Conservation (phyloP, 306 rosid species). For the Ochetophila trinervis region DNA sequence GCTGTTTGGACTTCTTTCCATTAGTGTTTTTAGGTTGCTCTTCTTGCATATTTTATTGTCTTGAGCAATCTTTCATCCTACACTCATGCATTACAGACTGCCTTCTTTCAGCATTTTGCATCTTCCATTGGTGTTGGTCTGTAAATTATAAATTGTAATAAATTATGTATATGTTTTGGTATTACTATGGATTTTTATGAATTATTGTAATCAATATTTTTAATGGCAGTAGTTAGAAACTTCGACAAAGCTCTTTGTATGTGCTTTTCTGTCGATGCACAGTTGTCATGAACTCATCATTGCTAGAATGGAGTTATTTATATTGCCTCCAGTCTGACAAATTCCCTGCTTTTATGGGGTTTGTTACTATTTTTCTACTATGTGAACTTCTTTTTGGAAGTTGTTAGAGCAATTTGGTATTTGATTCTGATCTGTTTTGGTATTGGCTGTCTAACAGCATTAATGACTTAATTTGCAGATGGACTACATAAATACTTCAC, state of each 20-base stretch:
- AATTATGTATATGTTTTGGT: too few species aligned
- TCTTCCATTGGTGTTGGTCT: too few species aligned
- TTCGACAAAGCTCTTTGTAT: background rate
- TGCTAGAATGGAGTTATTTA: background rate
- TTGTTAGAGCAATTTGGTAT: background rate
- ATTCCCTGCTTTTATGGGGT: background rate
- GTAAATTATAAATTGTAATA: too few species aligned
- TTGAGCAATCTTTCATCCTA: background rate
- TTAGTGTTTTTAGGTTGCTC: too few species aligned
- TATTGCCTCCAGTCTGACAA: background rate
- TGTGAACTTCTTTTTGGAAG: too few species aligned
- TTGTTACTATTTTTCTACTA: background rate
- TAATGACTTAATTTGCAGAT: conserved; percentile 55
- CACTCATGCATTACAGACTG: too few species aligned
- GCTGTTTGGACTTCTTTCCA: background rate
- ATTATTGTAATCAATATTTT: background rate
- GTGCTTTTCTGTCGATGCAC: background rate
- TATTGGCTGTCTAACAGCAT: conserved; percentile 4
- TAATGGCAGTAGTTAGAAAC: background rate
- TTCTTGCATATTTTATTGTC: too few species aligned
- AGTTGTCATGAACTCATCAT: background rate
- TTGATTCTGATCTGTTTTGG: background rate
- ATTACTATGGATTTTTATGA: background rate
- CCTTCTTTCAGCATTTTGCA: too few species aligned
- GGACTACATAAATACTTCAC: conserved; percentile 98